Base-by-base conservation (phyloP, 352 stramenopile genomes). In the Globisporangium orthogonon region DNA sequence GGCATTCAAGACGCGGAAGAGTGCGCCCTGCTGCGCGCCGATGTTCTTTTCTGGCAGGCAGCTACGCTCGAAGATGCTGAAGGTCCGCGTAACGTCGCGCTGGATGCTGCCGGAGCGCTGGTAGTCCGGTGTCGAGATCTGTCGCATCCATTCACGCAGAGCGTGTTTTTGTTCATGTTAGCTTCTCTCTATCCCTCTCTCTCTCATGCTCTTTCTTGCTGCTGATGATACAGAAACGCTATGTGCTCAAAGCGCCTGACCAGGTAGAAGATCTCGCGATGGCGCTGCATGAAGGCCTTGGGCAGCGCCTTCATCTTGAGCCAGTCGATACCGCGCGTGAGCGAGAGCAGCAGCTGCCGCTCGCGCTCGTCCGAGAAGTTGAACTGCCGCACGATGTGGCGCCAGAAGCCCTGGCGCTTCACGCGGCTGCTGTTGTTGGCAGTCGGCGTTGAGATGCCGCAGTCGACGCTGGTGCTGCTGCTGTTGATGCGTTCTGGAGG, bases 31-130 rank as follows among this genome's bases (percentile, higher is more conserved):
- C 46, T 88, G 76, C 17, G 71, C 58, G 23, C 56, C 56, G 10
- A 88, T 63, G 47, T 81, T 69, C 23, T 76, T 56, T 2, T 81
- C 63, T 3, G 56, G 50, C 6, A 56, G 48, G 4, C 66, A 70
- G 45, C 69, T 81, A 23, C 70, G 70, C 54, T 91, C 83, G 52
- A 94, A 94, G 58, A 94, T 90, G 50, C 83, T 90, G 60, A 93
- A 94, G 10, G 85, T 94, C 41, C 85, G 83, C 28, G 83, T 88
- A 15, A 94, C 83, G 60, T 94, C 85, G 23, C 85, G 83, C 64
- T 80, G 69, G 56, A 94, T 92, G 39, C 70, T 70, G 0, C 71
- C 73, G 7, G 84, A 92, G 33, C 79, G 77, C 58, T 83, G 67
- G 58, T 94, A 89, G 50, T 87, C 70, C 11, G 71, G 67, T 10